Conservation (phyloP, 208 protist species). For the Leptomonas seymouri region DNA sequence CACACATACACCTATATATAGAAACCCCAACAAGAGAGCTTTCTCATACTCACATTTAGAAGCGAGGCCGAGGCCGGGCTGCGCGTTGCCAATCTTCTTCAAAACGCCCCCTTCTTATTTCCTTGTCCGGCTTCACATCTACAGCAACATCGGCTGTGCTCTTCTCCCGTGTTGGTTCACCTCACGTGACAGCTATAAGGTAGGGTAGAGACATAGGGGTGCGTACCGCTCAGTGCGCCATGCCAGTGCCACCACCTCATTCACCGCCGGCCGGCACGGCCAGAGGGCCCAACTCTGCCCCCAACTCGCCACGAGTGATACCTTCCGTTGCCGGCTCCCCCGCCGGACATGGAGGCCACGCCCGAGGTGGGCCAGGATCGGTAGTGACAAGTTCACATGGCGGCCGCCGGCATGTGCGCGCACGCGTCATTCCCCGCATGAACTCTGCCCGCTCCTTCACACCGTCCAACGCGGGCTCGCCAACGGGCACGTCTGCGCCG, state of each 20-base stretch:
- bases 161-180: too few relatives aligned
- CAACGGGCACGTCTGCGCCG: not conserved
- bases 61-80: too few relatives aligned
- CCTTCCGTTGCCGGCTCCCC: not conserved
- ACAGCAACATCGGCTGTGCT: too few relatives aligned
- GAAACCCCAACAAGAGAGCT: too few relatives aligned
- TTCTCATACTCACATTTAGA: too few relatives aligned
- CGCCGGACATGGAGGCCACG: not conserved
- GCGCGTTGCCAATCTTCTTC: too few relatives aligned
- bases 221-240: not conserved
- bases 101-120: too few relatives aligned
- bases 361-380: not conserved
- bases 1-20: too few relatives aligned
- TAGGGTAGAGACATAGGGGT: too few relatives aligned
- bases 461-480: not conserved
- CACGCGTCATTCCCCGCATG: not conserved
- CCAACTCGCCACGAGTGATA: not conserved
- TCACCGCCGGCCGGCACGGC: not conserved
- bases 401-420: conserved; percentile 25
- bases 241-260: not conserved
- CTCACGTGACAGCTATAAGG: too few relatives aligned
- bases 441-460: conserved; percentile 6
- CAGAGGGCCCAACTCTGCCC: not conserved
- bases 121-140: too few relatives aligned
- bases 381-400: conserved; percentile 4